Base-by-base conservation (phyloP, 768 basidiomycete genomes). In the Auriscalpium microsporum region DNA sequence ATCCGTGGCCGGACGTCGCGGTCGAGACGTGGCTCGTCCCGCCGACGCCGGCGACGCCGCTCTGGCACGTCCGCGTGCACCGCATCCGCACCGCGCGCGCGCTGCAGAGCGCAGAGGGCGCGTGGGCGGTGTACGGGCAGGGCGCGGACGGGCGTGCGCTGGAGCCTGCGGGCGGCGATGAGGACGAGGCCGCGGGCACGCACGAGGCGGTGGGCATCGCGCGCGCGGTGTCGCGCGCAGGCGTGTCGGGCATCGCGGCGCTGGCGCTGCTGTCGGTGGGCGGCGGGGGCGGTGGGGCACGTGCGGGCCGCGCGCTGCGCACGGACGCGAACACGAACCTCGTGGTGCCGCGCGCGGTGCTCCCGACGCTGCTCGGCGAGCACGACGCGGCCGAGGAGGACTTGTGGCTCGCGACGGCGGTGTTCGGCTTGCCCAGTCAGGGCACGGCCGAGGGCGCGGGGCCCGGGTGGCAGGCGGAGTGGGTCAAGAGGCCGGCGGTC, bases 21-120 rank as follows among this genome's bases (percentile, higher is more conserved):
- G 81, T 90, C 46, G 86, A 87, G 70, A 89, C 87, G 21, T 86
- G 82, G 82, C 75, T 88, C 14, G 71, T 87, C 8, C 86, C 86
- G 1, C 86, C 87, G 3, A 74, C 76, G 40, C 55, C 64, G 14
- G 77, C 71, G 5, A 72, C 80, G 8, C 81, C 83, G 3, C 70
- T 81, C 17, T 88, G 85, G 85, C 85, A 90, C 63, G 64, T 87
- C 34, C 76, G 86, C 8, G 74, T 86, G 1, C 86, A 88, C 68
- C 77, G 84, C 58, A 73, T 88, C 59, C 72, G 69, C 50, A 76
- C 78, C 5, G 76, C 67, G 19, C 71, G 83, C n/a, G 62, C 64
- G 33, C 71, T 90, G 14, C 67, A 68, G 16, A 78, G 80, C 9
- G 83, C 85, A 0, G 87, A 90, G 65, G 86, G 82, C 8, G 86